Evolutionary conservation across 495 filamentous ascomycete genomes (phyloP).

Genomic region (Tuber melanosporum): DNA sequence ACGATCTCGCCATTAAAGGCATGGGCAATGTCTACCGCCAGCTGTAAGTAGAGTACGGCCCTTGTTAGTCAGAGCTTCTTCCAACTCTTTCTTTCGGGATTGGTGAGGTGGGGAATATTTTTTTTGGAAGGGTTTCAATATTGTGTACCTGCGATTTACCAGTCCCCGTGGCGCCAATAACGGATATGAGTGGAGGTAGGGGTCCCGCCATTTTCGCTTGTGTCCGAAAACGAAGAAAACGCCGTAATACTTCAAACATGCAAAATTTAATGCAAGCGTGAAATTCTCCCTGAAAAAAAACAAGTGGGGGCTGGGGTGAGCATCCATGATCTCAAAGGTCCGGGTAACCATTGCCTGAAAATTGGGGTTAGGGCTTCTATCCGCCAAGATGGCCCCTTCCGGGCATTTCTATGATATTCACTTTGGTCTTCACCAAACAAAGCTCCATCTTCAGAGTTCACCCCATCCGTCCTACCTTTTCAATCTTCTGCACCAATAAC

Average conservation of each 20-base stretch:
- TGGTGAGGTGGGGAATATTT: slow-evolving; percentile 21
- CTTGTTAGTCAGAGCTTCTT: slow-evolving; percentile 1
- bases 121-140: not conserved
- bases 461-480: not conserved
- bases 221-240: not conserved
- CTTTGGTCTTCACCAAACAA: not conserved
- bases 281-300: not conserved
- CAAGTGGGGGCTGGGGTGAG: not conserved
- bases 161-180: slow-evolving; percentile 89
- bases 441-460: not conserved
- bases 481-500: not conserved
- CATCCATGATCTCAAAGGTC: not conserved
- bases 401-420: not conserved
- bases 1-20: slow-evolving; percentile 89
- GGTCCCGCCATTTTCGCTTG: not conserved
- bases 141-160: slow-evolving; percentile 87
- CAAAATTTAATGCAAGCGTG: not conserved
- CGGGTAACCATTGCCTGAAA: not conserved
- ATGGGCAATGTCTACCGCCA: slow-evolving; percentile 81
- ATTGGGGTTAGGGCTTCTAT: not conserved
- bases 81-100: not conserved
- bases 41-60: slow-evolving; percentile 48
- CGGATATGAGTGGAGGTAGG: slow-evolving; percentile 60
- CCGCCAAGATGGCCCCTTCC: not conserved
- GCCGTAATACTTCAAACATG: not conserved